Conservation (phyloP, 163 green algal species). For the Picocystis sp. region DNA sequence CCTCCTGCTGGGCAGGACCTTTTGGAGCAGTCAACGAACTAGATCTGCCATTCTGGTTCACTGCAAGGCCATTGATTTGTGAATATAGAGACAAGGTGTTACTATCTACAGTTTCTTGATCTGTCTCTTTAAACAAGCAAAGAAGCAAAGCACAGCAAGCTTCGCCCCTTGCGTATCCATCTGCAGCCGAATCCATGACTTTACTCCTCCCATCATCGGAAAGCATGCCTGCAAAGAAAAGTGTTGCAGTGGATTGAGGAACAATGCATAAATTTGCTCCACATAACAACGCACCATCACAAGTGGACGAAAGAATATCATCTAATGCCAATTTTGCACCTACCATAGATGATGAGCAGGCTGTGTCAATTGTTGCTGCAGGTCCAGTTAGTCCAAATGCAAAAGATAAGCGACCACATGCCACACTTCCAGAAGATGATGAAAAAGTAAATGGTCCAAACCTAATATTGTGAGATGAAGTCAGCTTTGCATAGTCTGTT, state of each 20-base stretch:
- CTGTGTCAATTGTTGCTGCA: conserved; percentile 48
- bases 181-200: no score
- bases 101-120: background rate
- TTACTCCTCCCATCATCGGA: no score
- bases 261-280: no score
- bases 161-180: no score
- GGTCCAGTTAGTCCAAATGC: conserved; percentile 19
- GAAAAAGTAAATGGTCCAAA: conserved; percentile 1
- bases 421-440: background rate
- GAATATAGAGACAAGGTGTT: background rate
- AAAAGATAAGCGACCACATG: conserved; percentile 3
- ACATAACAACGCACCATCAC: no score
- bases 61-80: background rate
- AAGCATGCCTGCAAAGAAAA: no score
- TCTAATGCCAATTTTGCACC: conserved; percentile 34
- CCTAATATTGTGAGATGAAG: no score
- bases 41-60: conserved; percentile 31
- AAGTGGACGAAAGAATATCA: no score
- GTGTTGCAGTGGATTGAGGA: no score
- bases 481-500: background rate
- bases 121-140: background rate
- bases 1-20: conserved; percentile 51
- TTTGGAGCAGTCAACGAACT: conserved; percentile 38
- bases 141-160: no score
- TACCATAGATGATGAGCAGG: conserved; percentile 59